Evolutionary conservation across 345 rosid species (phyloP).

Genomic region (Linum usitatissimum): DNA sequence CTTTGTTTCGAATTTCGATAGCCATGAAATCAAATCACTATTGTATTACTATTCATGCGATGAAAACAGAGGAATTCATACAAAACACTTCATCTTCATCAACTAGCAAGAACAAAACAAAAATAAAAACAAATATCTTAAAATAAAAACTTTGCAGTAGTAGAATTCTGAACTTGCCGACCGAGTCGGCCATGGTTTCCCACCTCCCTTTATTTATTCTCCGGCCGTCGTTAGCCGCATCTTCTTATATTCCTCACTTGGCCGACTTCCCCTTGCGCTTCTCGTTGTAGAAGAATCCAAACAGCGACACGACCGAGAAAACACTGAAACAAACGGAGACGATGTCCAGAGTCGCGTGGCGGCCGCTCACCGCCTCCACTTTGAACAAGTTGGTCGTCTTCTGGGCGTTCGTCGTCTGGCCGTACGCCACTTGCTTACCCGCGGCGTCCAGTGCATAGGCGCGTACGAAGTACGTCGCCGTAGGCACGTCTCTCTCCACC

Average conservation of each 20-base stretch:
- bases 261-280: slow-evolving; percentile 34
- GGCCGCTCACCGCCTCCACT: slow-evolving; percentile 40
- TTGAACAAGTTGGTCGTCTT: slow-evolving; percentile 37
- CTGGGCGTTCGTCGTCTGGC: slow-evolving; percentile 34
- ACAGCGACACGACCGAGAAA: slow-evolving; percentile 45
- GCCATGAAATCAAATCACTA: too few relatives aligned
- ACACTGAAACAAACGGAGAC: slow-evolving; percentile 56
- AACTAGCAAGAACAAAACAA: too few relatives aligned
- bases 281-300: slow-evolving; percentile 40
- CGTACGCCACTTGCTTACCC: slow-evolving; percentile 35
- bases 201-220: too few relatives aligned
- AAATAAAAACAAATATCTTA: too few relatives aligned
- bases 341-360: slow-evolving; percentile 40
- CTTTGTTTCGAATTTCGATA: too few relatives aligned
- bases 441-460: slow-evolving; percentile 38
- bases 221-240: neutral
- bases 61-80: too few relatives aligned
- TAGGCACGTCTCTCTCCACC: slow-evolving; percentile 42
- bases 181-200: too few relatives aligned
- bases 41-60: too few relatives aligned
- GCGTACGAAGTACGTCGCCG: slow-evolving; percentile 60
- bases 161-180: too few relatives aligned
- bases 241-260: neutral
- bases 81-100: too few relatives aligned
- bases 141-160: too few relatives aligned